A percentile compares a stretch with the other conserved stretches of the same genome.
Conservation (phyloP, 176 grass and related monocot species). For the Carex kokanica region DNA sequence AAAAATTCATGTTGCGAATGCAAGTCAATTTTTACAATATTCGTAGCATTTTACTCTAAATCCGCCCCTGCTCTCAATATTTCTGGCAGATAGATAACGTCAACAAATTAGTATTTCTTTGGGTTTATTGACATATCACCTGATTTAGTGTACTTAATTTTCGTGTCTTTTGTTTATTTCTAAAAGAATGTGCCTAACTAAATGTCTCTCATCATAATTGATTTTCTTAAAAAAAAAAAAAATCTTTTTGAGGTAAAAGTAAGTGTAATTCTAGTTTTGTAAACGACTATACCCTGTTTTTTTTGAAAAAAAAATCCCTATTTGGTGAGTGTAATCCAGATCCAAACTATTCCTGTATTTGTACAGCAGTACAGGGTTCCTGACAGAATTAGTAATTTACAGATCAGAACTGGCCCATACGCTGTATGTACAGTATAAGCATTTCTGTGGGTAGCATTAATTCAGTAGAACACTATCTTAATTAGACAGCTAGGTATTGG, state of each 20-base stretch:
- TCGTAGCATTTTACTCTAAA: no score
- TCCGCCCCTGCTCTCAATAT: no score
- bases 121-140: background rate
- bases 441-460: background rate
- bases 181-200: background rate
- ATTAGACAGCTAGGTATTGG: background rate
- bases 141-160: background rate
- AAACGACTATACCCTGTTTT: background rate
- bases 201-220: no score
- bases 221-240: no score
- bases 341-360: conserved; percentile 2
- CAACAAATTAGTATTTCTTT: background rate
- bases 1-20: no score
- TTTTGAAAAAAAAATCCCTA: background rate
- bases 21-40: no score
- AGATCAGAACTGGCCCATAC: background rate
- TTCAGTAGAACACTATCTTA: background rate
- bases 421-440: background rate
- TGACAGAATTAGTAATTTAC: background rate
- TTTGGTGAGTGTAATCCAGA: no score
- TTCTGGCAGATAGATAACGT: background rate
- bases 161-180: background rate
- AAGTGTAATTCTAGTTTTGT: background rate
- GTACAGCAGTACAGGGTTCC: background rate
- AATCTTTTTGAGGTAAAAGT: background rate